Evolutionary conservation across 2,329 filamentous ascomycete genomes (phyloP).

Genomic region (Nectriaceae sp.): DNA sequence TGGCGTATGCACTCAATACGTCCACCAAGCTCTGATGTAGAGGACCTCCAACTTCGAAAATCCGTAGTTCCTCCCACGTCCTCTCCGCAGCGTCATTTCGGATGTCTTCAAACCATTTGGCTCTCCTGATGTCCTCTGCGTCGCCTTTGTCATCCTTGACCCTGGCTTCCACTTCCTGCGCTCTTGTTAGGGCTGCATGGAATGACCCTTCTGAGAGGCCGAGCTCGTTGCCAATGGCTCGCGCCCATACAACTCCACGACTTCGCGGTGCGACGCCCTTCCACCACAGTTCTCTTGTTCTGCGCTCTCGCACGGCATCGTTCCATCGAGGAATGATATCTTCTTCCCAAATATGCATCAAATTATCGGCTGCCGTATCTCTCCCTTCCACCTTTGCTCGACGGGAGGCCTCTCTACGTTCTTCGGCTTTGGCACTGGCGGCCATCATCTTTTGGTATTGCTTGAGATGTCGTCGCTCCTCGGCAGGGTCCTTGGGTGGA

Average conservation of each 20-base stretch:
- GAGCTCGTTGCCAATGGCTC: conserved; percentile 73
- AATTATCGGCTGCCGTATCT: conserved; percentile 55
- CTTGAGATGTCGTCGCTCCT: conserved; percentile 86
- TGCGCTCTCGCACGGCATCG: conserved; percentile 65
- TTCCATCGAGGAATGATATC: conserved; percentile 78
- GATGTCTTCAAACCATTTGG: conserved; percentile 64
- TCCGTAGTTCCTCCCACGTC: conserved; percentile 72
- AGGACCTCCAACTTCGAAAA: conserved; percentile 68
- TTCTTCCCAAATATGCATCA: conserved; percentile 71
- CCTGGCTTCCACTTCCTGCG: conserved; percentile 61
- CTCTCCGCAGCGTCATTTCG: conserved; percentile 61
- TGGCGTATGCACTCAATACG: conserved; percentile 75
- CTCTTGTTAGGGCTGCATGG: conserved; percentile 68
- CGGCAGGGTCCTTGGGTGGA: conserved; percentile 83
- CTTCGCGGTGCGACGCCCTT: conserved; percentile 71
- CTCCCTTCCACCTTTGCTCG: conserved; percentile 53
- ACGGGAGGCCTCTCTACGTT: conserved; percentile 56
- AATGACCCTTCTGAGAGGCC: conserved; percentile 69
- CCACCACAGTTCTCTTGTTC: conserved; percentile 81
- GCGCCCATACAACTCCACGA: conserved; percentile 69
- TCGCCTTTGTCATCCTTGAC: conserved; percentile 53
- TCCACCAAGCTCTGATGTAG: conserved; percentile 69
- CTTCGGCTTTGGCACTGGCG: conserved; percentile 59
- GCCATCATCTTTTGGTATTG: conserved; percentile 86
- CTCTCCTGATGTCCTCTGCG: conserved; percentile 56